Evolutionary conservation across 2,329 filamentous ascomycete species (phyloP), one percentile per base, ranked within the genome.

Genomic region (Dothistroma septosporum): DNA sequence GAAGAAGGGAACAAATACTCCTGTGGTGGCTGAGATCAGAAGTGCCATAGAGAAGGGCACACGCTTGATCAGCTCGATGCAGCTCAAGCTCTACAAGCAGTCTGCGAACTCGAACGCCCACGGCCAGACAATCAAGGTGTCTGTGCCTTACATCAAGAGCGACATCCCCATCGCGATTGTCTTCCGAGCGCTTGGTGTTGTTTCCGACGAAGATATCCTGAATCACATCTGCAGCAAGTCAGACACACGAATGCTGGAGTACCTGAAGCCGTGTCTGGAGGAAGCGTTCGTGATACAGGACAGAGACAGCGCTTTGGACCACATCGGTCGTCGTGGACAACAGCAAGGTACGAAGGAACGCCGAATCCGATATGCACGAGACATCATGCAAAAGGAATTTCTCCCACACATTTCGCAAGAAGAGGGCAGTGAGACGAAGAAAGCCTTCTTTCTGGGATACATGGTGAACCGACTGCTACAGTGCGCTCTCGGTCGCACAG

Each of bases 391-490:
- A 75, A 97, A 97, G 79, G 95, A 99, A 76, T 89, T 96, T 66
- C 79, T 99, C 52, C 95, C 94, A 24, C 94, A 99, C 72, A 97
- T 99, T 63, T 97, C 93, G 0, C 94, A 99, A 75, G 87, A 85
- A 63, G 92, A 97, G 76, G 94, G 94, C 31, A 95, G 91, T 68
- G 93, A 97, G 75, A 97, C 93, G 1, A 83, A 91, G 61, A 99
- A 99, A 75, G 94, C 95, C 2, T 99, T 96, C 78, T 99, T 97
- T 83, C 81, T 99, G 53, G 94, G 95, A 22, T 99, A 99, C 78
- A 99, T 99, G 93, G 91, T 97, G 52, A 93, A 99, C 77, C 90
- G 94, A 74, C 84, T 99, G 69, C 82, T 97, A 24, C 93, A 97
- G 76, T 96, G 92, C 74, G 91, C 92, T 58, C 83, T 99, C 53